phyloP scores from a whole-genome alignment of 2,329 filamentous ascomycete species.

The Rasamsonia emersonii region DNA sequence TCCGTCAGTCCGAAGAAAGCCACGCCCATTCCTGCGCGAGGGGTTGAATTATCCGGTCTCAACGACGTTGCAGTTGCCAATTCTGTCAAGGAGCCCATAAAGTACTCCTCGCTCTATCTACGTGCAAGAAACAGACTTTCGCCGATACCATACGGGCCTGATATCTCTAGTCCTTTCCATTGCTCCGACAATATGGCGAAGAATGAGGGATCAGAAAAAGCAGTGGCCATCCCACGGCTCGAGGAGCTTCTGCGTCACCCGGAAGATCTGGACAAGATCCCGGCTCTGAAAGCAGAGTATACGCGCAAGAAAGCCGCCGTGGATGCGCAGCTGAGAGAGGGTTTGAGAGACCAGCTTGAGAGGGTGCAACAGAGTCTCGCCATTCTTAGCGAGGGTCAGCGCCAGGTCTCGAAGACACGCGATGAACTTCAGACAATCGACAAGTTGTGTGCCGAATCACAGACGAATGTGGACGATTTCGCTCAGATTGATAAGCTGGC shows the following conservation, averaged over 20 bases:
- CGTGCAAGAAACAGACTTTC: too few species aligned
- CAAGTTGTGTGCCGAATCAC: slow-evolving; percentile 90
- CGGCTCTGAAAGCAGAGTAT: slow-evolving; percentile 82
- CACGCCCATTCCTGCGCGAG: too few species aligned
- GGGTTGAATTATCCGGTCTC: too few species aligned
- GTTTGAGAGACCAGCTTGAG: slow-evolving; percentile 85
- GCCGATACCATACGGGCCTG: too few species aligned
- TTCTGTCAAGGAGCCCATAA: too few species aligned
- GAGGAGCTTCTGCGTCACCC: slow-evolving; percentile 89
- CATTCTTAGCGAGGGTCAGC: slow-evolving; percentile 80
- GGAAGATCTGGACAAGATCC: slow-evolving; percentile 95
- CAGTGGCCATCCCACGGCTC: slow-evolving; percentile 61
- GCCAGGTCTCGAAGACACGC: slow-evolving; percentile 85
- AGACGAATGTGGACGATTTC: slow-evolving; percentile 96
- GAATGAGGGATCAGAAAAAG: slow-evolving; percentile 46
- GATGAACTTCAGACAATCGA: slow-evolving; percentile 99
- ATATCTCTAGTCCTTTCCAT: too few species aligned
- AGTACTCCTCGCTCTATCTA: too few species aligned
- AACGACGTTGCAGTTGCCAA: too few species aligned
- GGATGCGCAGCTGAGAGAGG: slow-evolving; percentile 80
- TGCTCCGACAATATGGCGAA: slow-evolving; percentile 25
- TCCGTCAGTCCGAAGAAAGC: too few species aligned
- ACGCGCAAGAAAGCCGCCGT: slow-evolving; percentile 86
- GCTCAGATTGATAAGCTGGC: slow-evolving; percentile 62
- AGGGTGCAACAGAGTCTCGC: slow-evolving; percentile 89